These are phyloP conservation scores for Umbelopsis sp. DNA, from an alignment of 192 early-diverging fungal species.

Conservation along the genomic window DNA sequence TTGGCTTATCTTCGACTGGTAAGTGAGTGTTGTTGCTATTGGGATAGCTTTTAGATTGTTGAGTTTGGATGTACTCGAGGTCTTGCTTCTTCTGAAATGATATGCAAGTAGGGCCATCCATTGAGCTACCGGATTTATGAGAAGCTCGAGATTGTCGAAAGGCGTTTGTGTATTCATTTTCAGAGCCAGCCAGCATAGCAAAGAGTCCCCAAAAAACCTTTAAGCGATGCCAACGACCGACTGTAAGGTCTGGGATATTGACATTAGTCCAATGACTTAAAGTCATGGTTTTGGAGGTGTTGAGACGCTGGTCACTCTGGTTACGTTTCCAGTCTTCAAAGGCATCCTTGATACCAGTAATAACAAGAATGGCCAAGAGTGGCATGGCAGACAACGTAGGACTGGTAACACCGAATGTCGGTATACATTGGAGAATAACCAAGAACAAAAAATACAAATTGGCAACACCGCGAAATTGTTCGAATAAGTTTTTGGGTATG, in stretches of 20 bases:
- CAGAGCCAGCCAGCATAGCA: slow-evolving; percentile 21
- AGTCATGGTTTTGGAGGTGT: slow-evolving; percentile 61
- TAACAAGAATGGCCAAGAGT: slow-evolving; percentile 72
- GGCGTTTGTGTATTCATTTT: slow-evolving; percentile 26
- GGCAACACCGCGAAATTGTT: slow-evolving; percentile 95
- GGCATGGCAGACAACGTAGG: slow-evolving; percentile 82
- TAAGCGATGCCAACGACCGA: slow-evolving; percentile 9
- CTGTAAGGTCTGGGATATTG: slow-evolving; percentile 41
- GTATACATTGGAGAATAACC: slow-evolving; percentile 78
- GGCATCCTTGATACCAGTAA: slow-evolving; percentile 88
- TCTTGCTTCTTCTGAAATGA: neutral
- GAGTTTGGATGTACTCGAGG: neutral
- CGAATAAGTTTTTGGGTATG: slow-evolving; percentile 93
- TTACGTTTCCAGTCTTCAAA: slow-evolving; percentile 92
- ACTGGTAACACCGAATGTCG: slow-evolving; percentile 59
- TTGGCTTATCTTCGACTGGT: neutral
- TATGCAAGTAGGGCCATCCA: neutral
- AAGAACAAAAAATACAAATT: slow-evolving; percentile 95
- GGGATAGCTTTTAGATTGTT: neutral
- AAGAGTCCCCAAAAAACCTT: slow-evolving; percentile 24
- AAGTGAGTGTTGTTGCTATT: neutral
- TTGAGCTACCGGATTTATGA: neutral
- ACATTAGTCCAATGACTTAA: slow-evolving; percentile 64
- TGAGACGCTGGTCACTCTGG: slow-evolving; percentile 80
- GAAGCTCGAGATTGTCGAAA: slow-evolving; percentile 1